A percentile compares a stretch with the other conserved stretches of the same genome.
Evolutionary conservation across 176 grass and related monocot species (phyloP).

Genomic region (maize (Zea mays)): Zm-B73-REFERENCE-NAM-5.0 NC_050100.1:58601501-58602000

Average conservation of each 20-base stretch:
- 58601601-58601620: background rate
- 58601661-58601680: background rate
- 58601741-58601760: background rate
- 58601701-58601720: background rate
- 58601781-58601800: slow-evolving; percentile 3
- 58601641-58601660: background rate
- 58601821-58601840: background rate
- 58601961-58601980: background rate
- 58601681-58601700: background rate
- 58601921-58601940: background rate
- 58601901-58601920: background rate
- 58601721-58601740: slow-evolving; percentile 8
- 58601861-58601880: background rate
- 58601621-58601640: background rate
- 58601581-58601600: slow-evolving; percentile 54
- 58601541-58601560: slow-evolving; percentile 73
- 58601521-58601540: slow-evolving; percentile 62
- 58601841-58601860: background rate
- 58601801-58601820: background rate
- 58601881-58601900: background rate
- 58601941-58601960: background rate
- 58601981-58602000: background rate
- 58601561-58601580: slow-evolving; percentile 81
- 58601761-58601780: background rate
- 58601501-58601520: slow-evolving; percentile 77